Evolutionary conservation across 805 yeast species (phyloP).

Genomic region (Yarrowia sp.): DNA sequence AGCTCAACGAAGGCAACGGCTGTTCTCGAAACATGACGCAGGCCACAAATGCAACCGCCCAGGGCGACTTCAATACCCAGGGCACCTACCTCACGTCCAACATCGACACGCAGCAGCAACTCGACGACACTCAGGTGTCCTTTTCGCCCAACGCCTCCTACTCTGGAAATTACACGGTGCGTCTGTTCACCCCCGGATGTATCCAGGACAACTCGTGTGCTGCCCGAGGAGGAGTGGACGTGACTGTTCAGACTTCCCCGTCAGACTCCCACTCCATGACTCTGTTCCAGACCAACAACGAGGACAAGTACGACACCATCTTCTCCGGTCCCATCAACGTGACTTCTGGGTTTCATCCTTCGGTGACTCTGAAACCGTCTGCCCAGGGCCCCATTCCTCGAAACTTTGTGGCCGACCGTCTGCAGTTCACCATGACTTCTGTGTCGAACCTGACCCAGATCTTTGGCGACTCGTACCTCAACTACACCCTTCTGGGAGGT

Average conservation of each 20-base stretch:
- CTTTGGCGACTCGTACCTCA: conserved; percentile 36
- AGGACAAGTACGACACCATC: conserved; percentile 79
- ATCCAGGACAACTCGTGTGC: conserved; percentile 67
- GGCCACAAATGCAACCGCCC: conserved; percentile 16
- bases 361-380: conserved; percentile 55
- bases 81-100: conserved; percentile 46
- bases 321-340: conserved; percentile 72
- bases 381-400: conserved; percentile 49
- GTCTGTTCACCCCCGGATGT: conserved; percentile 90
- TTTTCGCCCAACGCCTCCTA: conserved; percentile 73
- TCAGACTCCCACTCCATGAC: conserved; percentile 53
- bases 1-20: conserved; percentile 32
- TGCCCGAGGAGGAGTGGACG: conserved; percentile 78
- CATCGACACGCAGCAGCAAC: conserved; percentile 47
- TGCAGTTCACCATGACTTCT: conserved; percentile 53
- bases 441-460: conserved; percentile 42
- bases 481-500: conserved; percentile 46
- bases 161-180: conserved; percentile 76
- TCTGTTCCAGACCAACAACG: conserved; percentile 80
- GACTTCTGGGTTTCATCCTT: conserved; percentile 51
- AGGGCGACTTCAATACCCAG: conserved; percentile 38
- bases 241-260: conserved; percentile 62
- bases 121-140: conserved; percentile 53
- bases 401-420: conserved; percentile 74
- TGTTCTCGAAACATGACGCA: conserved; percentile 14